A percentile compares a stretch with the other conserved stretches of the same genome.
These are phyloP conservation scores for Sedum album DNA, from an alignment of 164 flowering plant species.

Conservation along the genomic window DNA sequence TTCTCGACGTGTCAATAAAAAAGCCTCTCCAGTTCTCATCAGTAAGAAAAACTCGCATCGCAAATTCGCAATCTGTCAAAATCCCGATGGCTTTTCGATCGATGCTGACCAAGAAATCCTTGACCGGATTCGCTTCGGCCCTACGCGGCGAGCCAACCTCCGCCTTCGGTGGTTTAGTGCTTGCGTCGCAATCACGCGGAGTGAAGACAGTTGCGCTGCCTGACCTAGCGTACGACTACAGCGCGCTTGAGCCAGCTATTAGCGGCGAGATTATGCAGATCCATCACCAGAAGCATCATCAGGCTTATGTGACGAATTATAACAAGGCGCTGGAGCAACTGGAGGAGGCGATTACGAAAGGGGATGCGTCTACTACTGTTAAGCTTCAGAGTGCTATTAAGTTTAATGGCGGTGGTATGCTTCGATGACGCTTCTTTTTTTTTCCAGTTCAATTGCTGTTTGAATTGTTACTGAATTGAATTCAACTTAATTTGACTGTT, in stretches of 20 bases:
- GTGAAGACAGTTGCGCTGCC: constrained; percentile 71
- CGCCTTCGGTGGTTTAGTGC: constrained; percentile 8
- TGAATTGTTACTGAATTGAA: too few species aligned
- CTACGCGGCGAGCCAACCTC: neutral
- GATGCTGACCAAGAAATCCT: constrained; percentile 18
- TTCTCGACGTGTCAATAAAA: too few species aligned
- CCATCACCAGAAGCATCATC: constrained; percentile 97
- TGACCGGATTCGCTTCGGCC: constrained; percentile 7
- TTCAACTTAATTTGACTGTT: too few species aligned
- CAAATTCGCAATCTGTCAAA: too few species aligned
- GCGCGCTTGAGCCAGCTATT: constrained; percentile 86
- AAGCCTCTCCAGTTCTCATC: neutral
- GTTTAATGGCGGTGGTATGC: constrained; percentile 94
- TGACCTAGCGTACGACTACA: constrained; percentile 84
- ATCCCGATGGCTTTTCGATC: constrained; percentile 24
- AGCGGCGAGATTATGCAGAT: constrained; percentile 89
- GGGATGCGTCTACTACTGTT: constrained; percentile 56
- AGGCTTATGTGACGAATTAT: constrained; percentile 76
- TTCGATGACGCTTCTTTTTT: neutral
- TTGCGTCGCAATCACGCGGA: constrained; percentile 27
- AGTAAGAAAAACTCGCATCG: neutral
- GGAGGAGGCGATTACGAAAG: constrained; percentile 46
- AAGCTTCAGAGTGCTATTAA: constrained; percentile 82
- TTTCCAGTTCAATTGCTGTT: neutral
- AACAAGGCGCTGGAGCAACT: constrained; percentile 91